Evolutionary conservation across 805 yeast genomes (phyloP), one percentile per base, ranked within the genome.

Genomic region (Blastobotrys peoriensis): DNA sequence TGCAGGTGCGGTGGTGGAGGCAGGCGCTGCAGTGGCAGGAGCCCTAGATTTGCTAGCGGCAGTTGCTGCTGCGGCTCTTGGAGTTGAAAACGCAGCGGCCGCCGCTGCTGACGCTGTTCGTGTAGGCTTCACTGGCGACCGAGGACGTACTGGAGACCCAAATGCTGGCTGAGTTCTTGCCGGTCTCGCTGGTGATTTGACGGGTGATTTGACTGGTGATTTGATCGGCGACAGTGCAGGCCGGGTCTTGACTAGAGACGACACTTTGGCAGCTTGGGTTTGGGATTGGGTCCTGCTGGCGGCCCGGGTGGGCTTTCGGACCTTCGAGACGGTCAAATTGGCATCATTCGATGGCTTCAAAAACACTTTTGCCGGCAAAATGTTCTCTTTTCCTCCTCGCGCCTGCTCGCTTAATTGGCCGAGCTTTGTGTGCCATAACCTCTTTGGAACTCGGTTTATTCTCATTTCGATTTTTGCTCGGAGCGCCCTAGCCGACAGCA

Each of bases 361-460:
- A 3, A 28, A 16, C 34, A 25, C 34, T 27, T 38, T 22, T 6
- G 35, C 34, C 18, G 28, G 5, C n/a, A 21, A n/a, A 13, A n/a
- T 25, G 30, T 25, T 25, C 30, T 25, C 30, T 13, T 25, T 25
- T 25, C 30, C 41, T 23, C 41, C 16, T 21, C 17, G 37, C 27
- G 16, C 17, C 9, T 20, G 37, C 25, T 40, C 43, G 16, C 35
- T n/a, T 10, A 58, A 46, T 36, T 74, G 70, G 35, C 64, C 63
- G 22, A 75, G 53, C 35, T 66, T 69, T 35, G 68, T 68, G 41
- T 65, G 55, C 66, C 78, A 70, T 20, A 74, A 55, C 3, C 75
- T 64, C 33, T 67, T 71, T 43, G 76, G 76, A 5, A 76, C 71
- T 22, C 70, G 60, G 47, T 73, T 73, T 20, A 73, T 55, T 35